Evolutionary conservation across 768 basidiomycete species (phyloP), one percentile per base, ranked within the genome.

Genomic region (Lactarius akahatsu): DNA sequence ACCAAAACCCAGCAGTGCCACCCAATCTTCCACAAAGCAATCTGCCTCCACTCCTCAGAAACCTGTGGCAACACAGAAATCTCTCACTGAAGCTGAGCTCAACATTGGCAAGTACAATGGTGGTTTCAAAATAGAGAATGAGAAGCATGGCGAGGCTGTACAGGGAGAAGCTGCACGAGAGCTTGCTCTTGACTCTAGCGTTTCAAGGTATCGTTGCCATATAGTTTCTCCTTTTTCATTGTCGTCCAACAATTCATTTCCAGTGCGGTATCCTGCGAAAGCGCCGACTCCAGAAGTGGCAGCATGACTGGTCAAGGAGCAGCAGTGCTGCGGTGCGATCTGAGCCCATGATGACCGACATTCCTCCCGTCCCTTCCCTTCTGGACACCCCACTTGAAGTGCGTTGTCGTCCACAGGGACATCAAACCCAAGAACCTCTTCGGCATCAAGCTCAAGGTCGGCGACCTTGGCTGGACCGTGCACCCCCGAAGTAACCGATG

Each of bases 31-130:
- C 78, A 56, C 65, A 13, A 70, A 62, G 30, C 66, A 67, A 55
- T 70, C 28, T 28, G 28, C 28, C 28, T 28, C 28, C 28, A 28
- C 28, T 28, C 28, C 62, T 30, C 59, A 60, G 45, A 63, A 67
- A 40, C 50, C 68, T 60, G 30, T 70, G 73, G 30, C 71, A 72
- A 4, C 30, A 71, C 68, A 38, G 76, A 73, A 62, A 67, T 40
- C 26, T 63, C 15, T 59, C 59, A 64, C 26, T 64, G 59, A 30
- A 26, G 73, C 32, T 70, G 76, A 70, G 45, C 61, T 93, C 47
- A 92, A 94, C 72, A 93, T 97, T 40, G 96, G 96, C 34, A 83
- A 80, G 56, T 99, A 99, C 75, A 96, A 99, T 69, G 96, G 95
- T n/a, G 95, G 96, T 2, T 84, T 98, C n/a, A 96, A 97, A 77